Evolutionary conservation across 2,329 filamentous ascomycete species (phyloP), one percentile per base, ranked within the genome.

Genomic region (Alternaria gaisen): DNA sequence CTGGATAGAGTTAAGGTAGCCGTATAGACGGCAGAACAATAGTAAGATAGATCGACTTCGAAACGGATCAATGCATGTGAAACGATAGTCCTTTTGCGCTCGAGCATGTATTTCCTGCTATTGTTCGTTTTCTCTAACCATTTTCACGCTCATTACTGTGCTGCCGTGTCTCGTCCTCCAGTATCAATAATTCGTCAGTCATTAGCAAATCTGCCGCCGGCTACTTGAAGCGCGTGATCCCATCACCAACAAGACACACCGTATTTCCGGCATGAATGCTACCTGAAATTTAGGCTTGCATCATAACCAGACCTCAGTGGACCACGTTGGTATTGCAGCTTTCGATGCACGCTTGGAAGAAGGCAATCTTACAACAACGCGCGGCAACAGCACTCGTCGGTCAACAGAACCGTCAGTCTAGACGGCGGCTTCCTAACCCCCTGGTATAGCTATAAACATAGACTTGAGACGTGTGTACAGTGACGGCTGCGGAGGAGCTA

Each of bases 291-390:
- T 0, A 16, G 2, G 16, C 4, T 11, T 18, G 9, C 5, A 22
- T 36, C 32, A 50, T n/a, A 26, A 26, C 46, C 30, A 36, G 2
- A 50, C 46, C 46, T 50, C 46, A 4, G 46, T 38, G 20, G 46
- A 38, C 9, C 46, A 36, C 22, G 5, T 38, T 36, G 30, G 46
- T 24, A 50, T 8, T 8, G 46, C 20, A 26, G 30, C 46, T 36
- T 9, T 50, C 1, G 30, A 22, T 32, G 34, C 46, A 12, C 20
- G 46, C 14, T 26, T 50, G 11, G 32, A 30, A 16, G 3, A 20
- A 10, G 2, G 20, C 9, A 20, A 28, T 8, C 46, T 50, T 18
- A 26, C 32, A 38, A 20, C 46, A 16, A 50, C 20, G 1, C 46
- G 46, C 32, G 46, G 46, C 3, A 12, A 11, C 32, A 50, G 22